Base-by-base conservation (phyloP, 805 yeast genomes). In the Candida stauntonica region DNA sequence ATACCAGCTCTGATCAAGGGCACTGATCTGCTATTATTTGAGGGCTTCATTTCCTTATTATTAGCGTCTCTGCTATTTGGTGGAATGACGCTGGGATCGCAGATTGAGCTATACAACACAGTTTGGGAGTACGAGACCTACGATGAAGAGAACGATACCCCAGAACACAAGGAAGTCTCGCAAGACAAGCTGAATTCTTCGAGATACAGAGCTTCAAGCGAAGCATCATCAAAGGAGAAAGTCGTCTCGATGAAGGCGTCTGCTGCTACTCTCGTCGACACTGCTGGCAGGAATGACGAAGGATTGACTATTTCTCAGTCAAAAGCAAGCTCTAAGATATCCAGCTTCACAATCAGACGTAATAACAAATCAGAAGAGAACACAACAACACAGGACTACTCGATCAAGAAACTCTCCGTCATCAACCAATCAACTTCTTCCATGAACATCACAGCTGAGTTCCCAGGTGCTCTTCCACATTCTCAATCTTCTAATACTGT, bases 211-310 rank as follows among this genome's bases (percentile, higher is more conserved):
- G 27, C 47, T 4, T 17, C 29, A 26, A 31, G 43, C 15, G 32
- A 31, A 15, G 7, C 34, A 24, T 29, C 42, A 2, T 26, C 20
- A 5, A 32, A 39, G 31, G 39, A 40, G 14, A 42, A 41, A 31
- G 21, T 37, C 13, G 39, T 52, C 18, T 50, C 57, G 4, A 17
- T 52, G 33, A 54, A 54, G 38, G 50, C 56, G 3, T 52, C 57
- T 7, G 54, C 59, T 5, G 54, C 50, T 8, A 54, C 59, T 2
- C 34, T 54, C n/a, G 57, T 54, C 20, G 57, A 50, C n/a, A 26
- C 38, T 31, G 39, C 31, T 13, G 39, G 35, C 38, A 36, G 35
- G 26, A 31, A 30, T 13, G 35, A 37, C 38, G 29, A 29, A 12
- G 13, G 12, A 17, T 7, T 36, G 11, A 15, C 41, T 5, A 36